Evolutionary conservation across 345 rosid species (phyloP).

Genomic region (Jatropha curcas): DNA sequence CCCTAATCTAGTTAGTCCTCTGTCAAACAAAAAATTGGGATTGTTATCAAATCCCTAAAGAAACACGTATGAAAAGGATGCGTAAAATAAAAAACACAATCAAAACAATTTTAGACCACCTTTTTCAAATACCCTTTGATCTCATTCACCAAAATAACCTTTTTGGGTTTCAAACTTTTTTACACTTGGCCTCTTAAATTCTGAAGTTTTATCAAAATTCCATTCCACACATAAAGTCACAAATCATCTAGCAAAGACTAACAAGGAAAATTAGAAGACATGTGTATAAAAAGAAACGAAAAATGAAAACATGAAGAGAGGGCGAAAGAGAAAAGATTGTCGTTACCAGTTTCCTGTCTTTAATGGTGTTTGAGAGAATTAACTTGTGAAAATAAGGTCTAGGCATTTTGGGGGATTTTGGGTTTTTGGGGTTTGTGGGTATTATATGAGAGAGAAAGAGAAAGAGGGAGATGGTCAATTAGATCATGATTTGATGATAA

Average conservation of each 20-base stretch:
- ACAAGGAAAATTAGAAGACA: neutral
- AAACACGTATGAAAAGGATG: neutral
- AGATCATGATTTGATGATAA: constrained; percentile 47
- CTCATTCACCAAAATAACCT: neutral
- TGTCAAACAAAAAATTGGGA: neutral
- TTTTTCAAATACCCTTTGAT: neutral
- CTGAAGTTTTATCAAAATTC: constrained; percentile 13
- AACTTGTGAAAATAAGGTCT: constrained; percentile 79
- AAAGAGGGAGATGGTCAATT: constrained; percentile 26
- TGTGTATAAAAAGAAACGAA: neutral
- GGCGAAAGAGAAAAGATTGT: neutral
- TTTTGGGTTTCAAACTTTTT: neutral
- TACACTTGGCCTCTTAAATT: neutral
- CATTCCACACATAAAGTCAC: neutral
- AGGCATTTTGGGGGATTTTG: constrained; percentile 46
- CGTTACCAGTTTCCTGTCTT: constrained; percentile 68
- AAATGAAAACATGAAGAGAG: constrained; percentile 4
- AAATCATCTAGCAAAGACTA: neutral
- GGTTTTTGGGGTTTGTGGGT: neutral
- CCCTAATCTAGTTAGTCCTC: neutral
- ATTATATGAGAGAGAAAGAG: neutral
- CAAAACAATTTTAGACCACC: neutral
- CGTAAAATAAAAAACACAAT: neutral
- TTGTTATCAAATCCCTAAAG: neutral
- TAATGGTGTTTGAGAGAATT: constrained; percentile 62